Evolutionary conservation across 257 asterid species (phyloP).

Genomic region (Cruciata laevipes): DNA sequence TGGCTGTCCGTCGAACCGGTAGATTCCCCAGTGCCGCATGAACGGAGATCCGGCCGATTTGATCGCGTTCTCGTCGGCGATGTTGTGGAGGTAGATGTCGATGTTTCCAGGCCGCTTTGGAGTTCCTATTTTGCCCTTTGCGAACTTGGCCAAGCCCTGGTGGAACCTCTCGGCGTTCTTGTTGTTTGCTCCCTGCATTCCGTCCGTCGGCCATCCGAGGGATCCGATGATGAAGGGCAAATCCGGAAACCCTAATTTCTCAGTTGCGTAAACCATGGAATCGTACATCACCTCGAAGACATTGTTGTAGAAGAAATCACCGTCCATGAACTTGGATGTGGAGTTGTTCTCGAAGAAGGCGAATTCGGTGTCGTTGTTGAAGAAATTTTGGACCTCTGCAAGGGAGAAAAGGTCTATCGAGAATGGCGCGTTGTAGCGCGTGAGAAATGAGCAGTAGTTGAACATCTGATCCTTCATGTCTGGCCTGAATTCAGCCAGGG

Average conservation of each 20-base stretch:
- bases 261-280: constrained; percentile 39
- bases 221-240: constrained; percentile 48
- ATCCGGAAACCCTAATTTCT: constrained; percentile 24
- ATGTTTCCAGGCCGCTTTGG: constrained; percentile 35
- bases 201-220: constrained; percentile 89
- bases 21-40: constrained; percentile 73
- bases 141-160: constrained; percentile 44
- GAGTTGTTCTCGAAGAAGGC: constrained; percentile 65
- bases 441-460: not conserved
- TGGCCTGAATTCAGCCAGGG: constrained; percentile 1
- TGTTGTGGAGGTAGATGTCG: constrained; percentile 49
- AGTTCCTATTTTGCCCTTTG: constrained; percentile 43
- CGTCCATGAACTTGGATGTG: constrained; percentile 32
- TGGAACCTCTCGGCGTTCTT: constrained; percentile 45
- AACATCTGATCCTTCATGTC: not conserved
- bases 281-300: constrained; percentile 64
- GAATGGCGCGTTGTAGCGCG: not conserved
- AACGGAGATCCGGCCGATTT: constrained; percentile 37
- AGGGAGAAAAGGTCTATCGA: constrained; percentile 65
- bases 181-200: constrained; percentile 23
- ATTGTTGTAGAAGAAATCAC: constrained; percentile 34
- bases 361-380: constrained; percentile 41
- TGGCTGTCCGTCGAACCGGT: constrained; percentile 59
- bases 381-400: constrained; percentile 34
- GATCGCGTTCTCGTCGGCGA: constrained; percentile 60